Evolutionary conservation across 1,139 yeast genomes (phyloP).

Genomic region (Suhomyces choctaworum): DNA sequence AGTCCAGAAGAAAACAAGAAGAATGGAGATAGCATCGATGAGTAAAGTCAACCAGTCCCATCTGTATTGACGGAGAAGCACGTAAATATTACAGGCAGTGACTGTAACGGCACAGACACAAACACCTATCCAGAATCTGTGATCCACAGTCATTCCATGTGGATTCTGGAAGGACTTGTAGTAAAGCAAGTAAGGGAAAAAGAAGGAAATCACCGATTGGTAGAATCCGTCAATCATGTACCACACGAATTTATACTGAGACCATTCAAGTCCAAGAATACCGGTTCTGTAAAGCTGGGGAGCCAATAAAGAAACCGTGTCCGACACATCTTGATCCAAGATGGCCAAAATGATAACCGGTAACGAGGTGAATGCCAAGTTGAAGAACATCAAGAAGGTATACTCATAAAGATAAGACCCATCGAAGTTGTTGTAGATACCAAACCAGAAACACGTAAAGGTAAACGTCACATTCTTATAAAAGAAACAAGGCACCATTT

Average conservation of each 20-base stretch:
- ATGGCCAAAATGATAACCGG: conserved; percentile 61
- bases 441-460: conserved; percentile 62
- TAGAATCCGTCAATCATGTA: conserved; percentile 62
- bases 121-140: conserved; percentile 59
- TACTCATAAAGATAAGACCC: conserved; percentile 64
- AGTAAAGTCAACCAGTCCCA: conserved; percentile 62
- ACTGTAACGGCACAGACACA: conserved; percentile 51
- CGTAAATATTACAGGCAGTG: conserved; percentile 53
- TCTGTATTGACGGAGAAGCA: conserved; percentile 54
- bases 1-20: conserved; percentile 61
- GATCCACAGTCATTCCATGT: conserved; percentile 54
- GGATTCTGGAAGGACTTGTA: conserved; percentile 46
- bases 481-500: conserved; percentile 66
- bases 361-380: conserved; percentile 63
- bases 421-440: conserved; percentile 57
- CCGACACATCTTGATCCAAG: conserved; percentile 63
- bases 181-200: conserved; percentile 54
- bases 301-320: conserved; percentile 53
- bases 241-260: conserved; percentile 51
- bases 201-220: conserved; percentile 57
- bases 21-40: conserved; percentile 49
- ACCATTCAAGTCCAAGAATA: conserved; percentile 54
- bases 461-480: conserved; percentile 64
- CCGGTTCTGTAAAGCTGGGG: conserved; percentile 62
- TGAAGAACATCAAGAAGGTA: conserved; percentile 63